These are phyloP conservation scores for Rubia occidens DNA, from an alignment of 305 asterid species.

Conservation along the genomic window DNA sequence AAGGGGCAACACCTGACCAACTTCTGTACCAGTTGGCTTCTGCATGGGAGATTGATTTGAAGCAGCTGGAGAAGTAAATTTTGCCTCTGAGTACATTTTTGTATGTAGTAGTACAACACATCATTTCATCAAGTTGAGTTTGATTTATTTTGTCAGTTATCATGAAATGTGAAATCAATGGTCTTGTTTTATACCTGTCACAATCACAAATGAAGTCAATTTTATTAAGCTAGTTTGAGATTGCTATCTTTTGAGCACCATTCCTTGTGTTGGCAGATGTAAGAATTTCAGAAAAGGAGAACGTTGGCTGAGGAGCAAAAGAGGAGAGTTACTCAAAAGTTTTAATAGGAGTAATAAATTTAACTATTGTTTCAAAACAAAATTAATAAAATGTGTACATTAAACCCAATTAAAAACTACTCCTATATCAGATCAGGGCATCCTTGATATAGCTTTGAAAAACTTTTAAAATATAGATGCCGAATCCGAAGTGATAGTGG, in stretches of 20 bases:
- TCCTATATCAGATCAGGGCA: neutral
- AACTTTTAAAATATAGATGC: neutral
- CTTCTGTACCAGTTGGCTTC: slow-evolving; percentile 69
- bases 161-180: neutral
- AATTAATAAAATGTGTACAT: neutral
- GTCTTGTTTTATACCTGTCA: neutral
- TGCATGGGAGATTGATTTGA: slow-evolving; percentile 82
- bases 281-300: no score
- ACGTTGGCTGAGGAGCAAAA: no score
- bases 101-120: slow-evolving; percentile 6
- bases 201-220: neutral
- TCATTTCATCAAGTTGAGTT: neutral
- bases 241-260: neutral
- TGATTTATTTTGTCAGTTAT: neutral
- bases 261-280: neutral
- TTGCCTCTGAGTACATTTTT: slow-evolving; percentile 3
- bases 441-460: neutral
- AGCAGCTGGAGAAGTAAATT: slow-evolving; percentile 48
- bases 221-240: neutral
- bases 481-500: neutral
- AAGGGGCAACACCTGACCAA: slow-evolving; percentile 78
- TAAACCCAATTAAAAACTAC: neutral
- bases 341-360: no score
- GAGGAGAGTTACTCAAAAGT: no score
- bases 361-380: neutral